Percentiles rank a stretch among this genome's conserved stretches.
phyloP scores from a whole-genome alignment of 2,329 filamentous ascomycete genomes.

The Neonectria faginata region DNA sequence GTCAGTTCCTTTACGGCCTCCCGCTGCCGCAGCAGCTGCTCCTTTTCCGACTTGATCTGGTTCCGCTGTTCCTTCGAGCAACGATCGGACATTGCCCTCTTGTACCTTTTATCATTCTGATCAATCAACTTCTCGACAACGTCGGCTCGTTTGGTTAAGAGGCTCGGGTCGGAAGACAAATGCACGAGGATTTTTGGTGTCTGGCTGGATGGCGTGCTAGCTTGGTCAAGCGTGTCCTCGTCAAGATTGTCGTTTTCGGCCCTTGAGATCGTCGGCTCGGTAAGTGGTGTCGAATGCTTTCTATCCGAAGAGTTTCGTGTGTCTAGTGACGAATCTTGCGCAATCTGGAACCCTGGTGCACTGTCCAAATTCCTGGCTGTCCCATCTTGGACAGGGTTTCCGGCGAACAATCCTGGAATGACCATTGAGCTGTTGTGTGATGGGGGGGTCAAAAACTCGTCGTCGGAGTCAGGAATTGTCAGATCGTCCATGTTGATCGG shows the following conservation, averaged over 20 bases:
- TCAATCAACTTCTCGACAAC: slow-evolving; percentile 57
- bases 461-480: slow-evolving; percentile 68
- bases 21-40: slow-evolving; percentile 59
- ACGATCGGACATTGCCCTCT: slow-evolving; percentile 59
- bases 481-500: slow-evolving; percentile 48
- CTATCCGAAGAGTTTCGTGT: slow-evolving; percentile 18
- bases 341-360: neutral
- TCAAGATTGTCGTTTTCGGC: neutral
- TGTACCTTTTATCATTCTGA: slow-evolving; percentile 62
- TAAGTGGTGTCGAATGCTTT: slow-evolving; percentile 18
- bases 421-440: slow-evolving; percentile 40
- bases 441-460: slow-evolving; percentile 60
- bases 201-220: slow-evolving; percentile 39
- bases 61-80: slow-evolving; percentile 59
- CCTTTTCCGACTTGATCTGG: slow-evolving; percentile 63
- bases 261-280: neutral
- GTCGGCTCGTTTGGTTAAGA: slow-evolving; percentile 52
- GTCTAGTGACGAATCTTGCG: neutral
- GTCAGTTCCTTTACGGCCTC: slow-evolving; percentile 57
- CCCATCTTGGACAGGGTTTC: slow-evolving; percentile 5
- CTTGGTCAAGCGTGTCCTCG: slow-evolving; percentile 21
- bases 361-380: neutral
- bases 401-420: slow-evolving; percentile 19
- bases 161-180: slow-evolving; percentile 46
- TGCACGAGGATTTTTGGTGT: slow-evolving; percentile 46